Base-by-base conservation (phyloP, 106 monocot genomes). In the Acanthochlamys bracteata region DNA sequence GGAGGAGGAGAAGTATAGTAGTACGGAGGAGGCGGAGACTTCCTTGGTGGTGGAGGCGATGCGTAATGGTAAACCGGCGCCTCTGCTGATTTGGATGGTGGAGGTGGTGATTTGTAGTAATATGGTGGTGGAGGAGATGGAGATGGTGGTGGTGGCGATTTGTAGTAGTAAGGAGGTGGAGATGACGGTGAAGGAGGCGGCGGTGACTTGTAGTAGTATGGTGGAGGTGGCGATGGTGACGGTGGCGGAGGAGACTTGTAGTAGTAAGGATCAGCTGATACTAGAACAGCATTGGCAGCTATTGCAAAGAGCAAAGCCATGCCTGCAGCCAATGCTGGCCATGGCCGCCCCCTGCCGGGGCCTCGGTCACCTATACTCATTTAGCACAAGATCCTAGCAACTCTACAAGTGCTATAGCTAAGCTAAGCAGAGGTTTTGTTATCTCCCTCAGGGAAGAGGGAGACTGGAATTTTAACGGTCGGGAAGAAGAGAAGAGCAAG, bases 311-410 rank as follows among this genome's bases (percentile, higher is more conserved):
- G 39, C 10, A 72, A 1, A 43, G 71, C 66, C 0, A 72, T 41
- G 59, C 66, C 77, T n/a, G 60, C 52, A 4, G 39, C 55, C n/a
- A 78, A 46, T 7, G 47, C 26, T 42, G 62, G 72, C 72, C 55
- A 68, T 24, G 61, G 72, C 20, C 62, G 78, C 45, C 78, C 78
- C 67, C 71, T 45, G 13, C 21, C 7, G 17, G 67, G 67, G 55
- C 46, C 72, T 43, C 62, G 67, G 46, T n/a, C 20, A 21, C 43
- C 20, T 45, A 45, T 11, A 43, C 13, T 23, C 63, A 63, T 63
- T n/a, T 8, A 20, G 21, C 63, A 13, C 10, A 17, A 49, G 10
- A 2, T 49, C 49, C 17, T 17, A 49, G 6, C 49, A 49, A 49
- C 49, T 49, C 49, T 49, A 1, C 49, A 24, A n/a, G 11, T 66